Evolutionary conservation across 148 eudicot genomes (phyloP).

Genomic region (Pouteria glomerata): DNA sequence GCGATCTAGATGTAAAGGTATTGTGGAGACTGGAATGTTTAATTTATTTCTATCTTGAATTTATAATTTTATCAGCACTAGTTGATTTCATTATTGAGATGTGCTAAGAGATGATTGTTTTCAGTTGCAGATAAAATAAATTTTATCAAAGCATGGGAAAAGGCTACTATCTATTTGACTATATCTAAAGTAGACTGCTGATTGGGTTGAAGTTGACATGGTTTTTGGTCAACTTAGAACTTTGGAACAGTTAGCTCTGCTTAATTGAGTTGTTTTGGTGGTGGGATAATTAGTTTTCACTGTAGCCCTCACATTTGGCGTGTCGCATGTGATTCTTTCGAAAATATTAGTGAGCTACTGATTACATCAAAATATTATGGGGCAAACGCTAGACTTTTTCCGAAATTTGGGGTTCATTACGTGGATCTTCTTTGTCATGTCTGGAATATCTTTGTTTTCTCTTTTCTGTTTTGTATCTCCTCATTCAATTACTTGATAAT

Average conservation of each 20-base stretch:
- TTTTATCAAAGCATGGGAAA: not conserved
- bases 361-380: too few species aligned
- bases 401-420: too few species aligned
- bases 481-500: not conserved
- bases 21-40: not conserved
- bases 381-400: too few species aligned
- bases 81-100: not conserved
- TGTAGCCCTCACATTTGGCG: too few species aligned
- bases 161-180: not conserved
- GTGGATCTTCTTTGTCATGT: not conserved
- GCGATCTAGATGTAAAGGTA: slow-evolving; percentile 77
- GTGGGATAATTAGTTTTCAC: not conserved
- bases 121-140: not conserved
- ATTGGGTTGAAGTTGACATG: too few species aligned
- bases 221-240: too few species aligned
- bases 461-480: too few species aligned
- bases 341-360: too few species aligned
- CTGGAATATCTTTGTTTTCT: too few species aligned
- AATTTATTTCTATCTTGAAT: not conserved
- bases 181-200: too few species aligned
- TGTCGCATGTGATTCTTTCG: too few species aligned
- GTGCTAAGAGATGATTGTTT: not conserved
- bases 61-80: not conserved
- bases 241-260: too few species aligned
- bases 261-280: not conserved